Evolutionary conservation across 164 flowering plant genomes (phyloP), one percentile per base, ranked within the genome.

Genomic region (Warburgia ugandensis): DNA sequence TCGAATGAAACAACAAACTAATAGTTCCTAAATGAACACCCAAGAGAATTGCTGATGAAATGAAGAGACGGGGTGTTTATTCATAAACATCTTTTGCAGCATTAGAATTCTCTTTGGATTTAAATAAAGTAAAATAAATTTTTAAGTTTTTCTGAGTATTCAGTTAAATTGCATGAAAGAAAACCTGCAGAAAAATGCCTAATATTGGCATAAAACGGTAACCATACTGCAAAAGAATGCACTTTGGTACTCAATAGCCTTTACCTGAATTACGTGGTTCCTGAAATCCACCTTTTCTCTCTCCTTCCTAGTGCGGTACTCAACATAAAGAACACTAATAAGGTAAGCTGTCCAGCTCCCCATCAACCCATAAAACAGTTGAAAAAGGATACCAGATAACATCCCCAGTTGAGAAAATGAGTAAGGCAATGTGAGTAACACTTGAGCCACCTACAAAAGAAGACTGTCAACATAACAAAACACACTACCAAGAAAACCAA

Each of bases 331-430:
- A 11, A 75, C 68, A 59, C 84, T 78, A 35, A 84, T 81, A 29
- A 80, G 75, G 41, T 84, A 84, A 9, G 87, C 87, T 33, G 92
- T 84, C 83, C 85, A 84, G 61, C 92, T 77, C 12, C 91, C 91
- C 41, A 83, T 28, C 29, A 83, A 2, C 0, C 91, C 91, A 63
- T 83, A 83, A 33, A 78, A 84, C 19, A 84, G 43, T 57, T 84
- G 92, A 29, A 84, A 52, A 6, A 77, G 49, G 10, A 84, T 57
- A 14, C 92, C 92, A 4, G 92, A 84, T 10, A 73, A 27, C 83
- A 81, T 73, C 3, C 92, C 92, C 71, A 84, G 51, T 54, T 83
- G 90, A 13, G 90, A 76, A 67, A 83, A 79, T 6, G 90, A 79
- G 65, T 82, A 82, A 8, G 89, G 89, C 54, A 82, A 61, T 5